Base-by-base conservation (phyloP, 139 green algal species). In the Asterochloris erici region DNA sequence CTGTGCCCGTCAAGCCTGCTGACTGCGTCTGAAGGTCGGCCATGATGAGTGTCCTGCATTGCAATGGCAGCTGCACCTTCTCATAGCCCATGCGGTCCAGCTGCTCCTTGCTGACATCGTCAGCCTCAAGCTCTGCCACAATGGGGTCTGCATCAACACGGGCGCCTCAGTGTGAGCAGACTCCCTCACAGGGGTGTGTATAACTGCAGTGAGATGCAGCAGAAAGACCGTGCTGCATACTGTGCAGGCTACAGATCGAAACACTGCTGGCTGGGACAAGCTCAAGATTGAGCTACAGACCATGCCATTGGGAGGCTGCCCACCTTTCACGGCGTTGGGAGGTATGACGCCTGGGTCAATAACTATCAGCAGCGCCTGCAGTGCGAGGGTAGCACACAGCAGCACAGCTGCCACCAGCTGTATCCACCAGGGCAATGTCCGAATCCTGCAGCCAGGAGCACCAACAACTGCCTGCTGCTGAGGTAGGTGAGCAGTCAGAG, bases 271-370 rank as follows among this genome's bases (percentile, higher is more conserved):
- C 21, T 24, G 21, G 21, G 66, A 23, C 9, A 27, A 47, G 63
- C 28, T 19, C 19, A 28, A 9, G 12, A 23, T 60, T 10, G 11
- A 74, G 79, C 10, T 71, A 9, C n/a, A 64, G 62, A 61, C 1
- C 54, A 47, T 47, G n/a, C 62, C 61, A n/a, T 27, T 16, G 74
- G 11, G 19, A 26, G 21, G 19, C 19, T 69, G 27, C 38, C 23
- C 14, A 79, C 81, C 28, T 75, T 85, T 85, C 10, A 79, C 68
- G 64, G 69, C 54, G 15, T 64, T 28, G 12, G 85, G 79, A 23
- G 68, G 66, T 24, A 88, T 63, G 19, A 38, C 71, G 10, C 87
- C 87, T 15, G 87, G 87, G 64, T 90, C 84, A 16, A 81, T 73
- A 9, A 68, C 23, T 54, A 79, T 54, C 11, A 82, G 83, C 10